Percentiles rank a stretch among this genome's conserved stretches.
Evolutionary conservation across 306 rosid genomes (phyloP).

Genomic region (Quercus berberidifolia): DNA sequence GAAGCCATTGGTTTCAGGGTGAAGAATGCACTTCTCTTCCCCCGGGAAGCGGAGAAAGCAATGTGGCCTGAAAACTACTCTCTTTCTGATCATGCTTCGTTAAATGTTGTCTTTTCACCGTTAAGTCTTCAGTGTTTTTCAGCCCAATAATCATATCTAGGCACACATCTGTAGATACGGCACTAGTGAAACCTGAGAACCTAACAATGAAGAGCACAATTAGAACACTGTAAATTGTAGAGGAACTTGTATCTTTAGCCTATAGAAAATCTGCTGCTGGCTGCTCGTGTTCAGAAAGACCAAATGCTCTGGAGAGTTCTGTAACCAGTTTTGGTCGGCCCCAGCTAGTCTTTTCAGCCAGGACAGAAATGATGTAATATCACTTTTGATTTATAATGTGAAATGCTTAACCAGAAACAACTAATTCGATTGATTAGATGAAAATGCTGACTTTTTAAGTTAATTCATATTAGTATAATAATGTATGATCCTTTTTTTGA

Average conservation of each 20-base stretch:
- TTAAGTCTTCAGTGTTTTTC: conserved; percentile 41
- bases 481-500: not conserved
- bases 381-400: conserved; percentile 1
- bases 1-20: conserved; percentile 65
- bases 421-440: no score
- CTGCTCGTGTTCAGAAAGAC: conserved; percentile 11
- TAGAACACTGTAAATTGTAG: not conserved
- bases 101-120: conserved; percentile 57
- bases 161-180: not conserved
- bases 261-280: conserved; percentile 9
- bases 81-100: conserved; percentile 84
- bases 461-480: not conserved
- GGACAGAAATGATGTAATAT: conserved; percentile 11
- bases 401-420: not conserved
- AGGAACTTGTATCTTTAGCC: conserved; percentile 3
- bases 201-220: not conserved
- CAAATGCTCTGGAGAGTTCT: not conserved
- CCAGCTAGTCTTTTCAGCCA: conserved; percentile 35
- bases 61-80: conserved; percentile 77
- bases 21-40: conserved; percentile 66
- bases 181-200: not conserved
- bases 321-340: conserved; percentile 29
- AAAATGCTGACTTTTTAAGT: not conserved
- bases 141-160: conserved; percentile 20
- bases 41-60: conserved; percentile 78